Conservation (phyloP, 78 protist species). For the Dictyostelium purpureum region DNA sequence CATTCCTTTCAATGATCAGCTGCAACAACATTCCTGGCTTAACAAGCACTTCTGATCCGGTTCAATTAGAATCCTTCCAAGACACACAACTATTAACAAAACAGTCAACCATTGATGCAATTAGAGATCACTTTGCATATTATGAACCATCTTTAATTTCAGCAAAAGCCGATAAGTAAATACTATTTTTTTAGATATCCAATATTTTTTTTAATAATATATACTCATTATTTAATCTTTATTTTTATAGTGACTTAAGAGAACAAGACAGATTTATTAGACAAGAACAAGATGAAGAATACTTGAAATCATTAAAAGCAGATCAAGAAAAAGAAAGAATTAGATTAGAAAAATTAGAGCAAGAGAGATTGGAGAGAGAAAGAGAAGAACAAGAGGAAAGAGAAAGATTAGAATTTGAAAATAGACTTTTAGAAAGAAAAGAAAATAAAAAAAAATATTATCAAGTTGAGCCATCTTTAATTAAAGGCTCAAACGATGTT, state of each 20-base stretch:
- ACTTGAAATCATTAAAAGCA: conserved; percentile 6
- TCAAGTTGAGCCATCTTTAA: conserved; percentile 16
- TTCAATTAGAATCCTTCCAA: conserved; percentile 15
- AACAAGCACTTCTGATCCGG: conserved; percentile 4
- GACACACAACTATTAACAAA: background rate
- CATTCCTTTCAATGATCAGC: conserved; percentile 25
- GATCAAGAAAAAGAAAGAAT: conserved; percentile 68
- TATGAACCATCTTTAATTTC: conserved; percentile 51
- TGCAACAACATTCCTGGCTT: conserved; percentile 39
- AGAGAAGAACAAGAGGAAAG: conserved; percentile 22
- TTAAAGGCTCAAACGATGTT: background rate
- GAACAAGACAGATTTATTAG: conserved; percentile 67
- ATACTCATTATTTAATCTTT: background rate
- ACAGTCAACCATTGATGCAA: background rate
- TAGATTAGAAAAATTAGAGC: conserved; percentile 13
- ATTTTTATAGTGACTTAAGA: conserved; percentile 15
- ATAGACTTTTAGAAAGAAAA: background rate
- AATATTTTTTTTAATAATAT: background rate
- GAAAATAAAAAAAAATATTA: background rate
- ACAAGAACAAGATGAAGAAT: conserved; percentile 66
- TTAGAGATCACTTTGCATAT: background rate
- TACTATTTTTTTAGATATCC: background rate
- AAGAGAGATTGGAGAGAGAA: conserved; percentile 20
- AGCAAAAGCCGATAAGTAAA: conserved; percentile 41
- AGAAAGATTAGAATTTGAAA: conserved; percentile 7